phyloP scores from a whole-genome alignment of 352 stramenopile species.

The Saprolegnia diclina region DNA sequence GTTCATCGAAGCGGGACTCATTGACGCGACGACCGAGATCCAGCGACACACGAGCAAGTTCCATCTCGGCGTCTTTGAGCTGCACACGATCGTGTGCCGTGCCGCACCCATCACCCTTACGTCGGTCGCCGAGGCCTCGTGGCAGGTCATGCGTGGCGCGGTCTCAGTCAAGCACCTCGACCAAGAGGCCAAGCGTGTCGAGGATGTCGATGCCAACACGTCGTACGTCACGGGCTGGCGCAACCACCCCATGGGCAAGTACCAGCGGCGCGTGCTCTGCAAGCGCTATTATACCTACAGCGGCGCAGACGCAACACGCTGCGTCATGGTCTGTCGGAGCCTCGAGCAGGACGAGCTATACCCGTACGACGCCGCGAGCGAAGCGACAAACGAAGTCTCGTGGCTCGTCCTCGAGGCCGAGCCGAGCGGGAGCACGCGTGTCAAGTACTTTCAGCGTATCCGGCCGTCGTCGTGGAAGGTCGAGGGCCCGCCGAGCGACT shows the following conservation, averaged over 20 bases:
- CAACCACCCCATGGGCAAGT: neutral
- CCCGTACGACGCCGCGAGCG: neutral
- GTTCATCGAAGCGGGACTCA: neutral
- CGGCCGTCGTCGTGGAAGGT: neutral
- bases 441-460: neutral
- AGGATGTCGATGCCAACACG: neutral
- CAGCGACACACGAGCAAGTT: neutral
- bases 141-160: neutral
- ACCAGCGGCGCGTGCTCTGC: constrained; percentile 6
- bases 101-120: neutral
- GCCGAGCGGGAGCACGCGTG: neutral
- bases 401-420: neutral
- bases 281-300: neutral
- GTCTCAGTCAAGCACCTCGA: neutral
- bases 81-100: neutral
- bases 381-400: constrained; percentile 2
- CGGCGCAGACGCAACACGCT: neutral
- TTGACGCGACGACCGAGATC: neutral
- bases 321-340: constrained; percentile 2
- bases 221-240: neutral
- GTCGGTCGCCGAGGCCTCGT: neutral
- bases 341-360: neutral
- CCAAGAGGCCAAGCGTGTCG: neutral
- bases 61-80: neutral
- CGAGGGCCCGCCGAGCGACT: neutral